Evolutionary conservation across 768 basidiomycete species (phyloP), one percentile per base, ranked within the genome.

Genomic region (Phanerochaete sordida): DNA sequence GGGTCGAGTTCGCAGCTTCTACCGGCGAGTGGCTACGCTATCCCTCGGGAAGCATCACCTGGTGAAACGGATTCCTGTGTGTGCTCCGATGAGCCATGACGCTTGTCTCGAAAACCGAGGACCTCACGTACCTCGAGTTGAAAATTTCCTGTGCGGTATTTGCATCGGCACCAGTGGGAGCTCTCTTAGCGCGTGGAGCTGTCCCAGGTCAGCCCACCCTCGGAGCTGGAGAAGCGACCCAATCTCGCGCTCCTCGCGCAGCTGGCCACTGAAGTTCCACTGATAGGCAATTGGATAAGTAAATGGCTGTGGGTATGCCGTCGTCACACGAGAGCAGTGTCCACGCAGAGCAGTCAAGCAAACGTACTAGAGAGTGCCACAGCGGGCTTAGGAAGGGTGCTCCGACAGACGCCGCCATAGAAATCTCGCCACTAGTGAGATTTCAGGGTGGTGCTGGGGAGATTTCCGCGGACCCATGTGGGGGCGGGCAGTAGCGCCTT

Each of bases 401-500:
- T 47, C 59, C 59, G 51, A 39, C 39, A 60, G 59, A 60, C 59
- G 59, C 59, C 44, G 31, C 35, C 21, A 52, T 13, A 47, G 13
- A 49, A 31, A 21, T 26, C 11, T 6, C 33, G n/a, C 4, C 44
- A 15, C 53, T 54, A 54, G 53, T 47, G 26, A 60, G 59, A 60
- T 60, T 54, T 44, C 11, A 24, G 37, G 52, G 30, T 35, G 35
- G 26, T 2, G 31, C 4, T 23, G 15, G 47, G 59, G 59, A 60
- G 59, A 60, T 60, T 31, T 26, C 59, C 59, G 59, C 30, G n/a
- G 9, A n/a, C n/a, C 59, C 53, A 60, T 55, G 59, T 55, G 59
- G 49, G 21, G 30, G 24, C 7, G 50, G 21, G 50, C 5, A 8
- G 50, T n/a, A 28, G 53, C 53, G 33, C 33, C 37, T 39, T 21